Percentiles rank a stretch among this genome's conserved stretches.
phyloP scores from a whole-genome alignment of 768 basidiomycete species.

The Pholiota microspora region DNA sequence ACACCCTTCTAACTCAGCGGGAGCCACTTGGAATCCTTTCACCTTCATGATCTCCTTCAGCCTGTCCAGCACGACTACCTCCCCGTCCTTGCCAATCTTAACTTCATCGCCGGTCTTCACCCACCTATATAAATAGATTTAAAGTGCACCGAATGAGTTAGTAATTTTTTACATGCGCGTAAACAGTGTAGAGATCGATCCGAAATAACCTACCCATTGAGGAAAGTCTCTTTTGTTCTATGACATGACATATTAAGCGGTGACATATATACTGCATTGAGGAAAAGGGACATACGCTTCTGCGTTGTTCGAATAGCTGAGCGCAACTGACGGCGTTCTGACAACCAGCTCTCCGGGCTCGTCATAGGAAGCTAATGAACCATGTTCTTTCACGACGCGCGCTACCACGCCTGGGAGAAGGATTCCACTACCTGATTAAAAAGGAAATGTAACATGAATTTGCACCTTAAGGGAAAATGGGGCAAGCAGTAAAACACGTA shows the following conservation, averaged over 20 bases:
- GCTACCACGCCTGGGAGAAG: slow-evolving; percentile 54
- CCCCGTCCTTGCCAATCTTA: slow-evolving; percentile 47
- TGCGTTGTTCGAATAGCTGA: slow-evolving; percentile 57
- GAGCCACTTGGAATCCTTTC: slow-evolving; percentile 71
- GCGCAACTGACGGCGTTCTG: slow-evolving; percentile 50
- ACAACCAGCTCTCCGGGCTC: slow-evolving; percentile 63
- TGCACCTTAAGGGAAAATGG: not conserved
- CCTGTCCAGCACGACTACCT: slow-evolving; percentile 62
- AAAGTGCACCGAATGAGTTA: too few relatives aligned
- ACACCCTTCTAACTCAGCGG: slow-evolving; percentile 70
- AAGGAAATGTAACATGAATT: not conserved
- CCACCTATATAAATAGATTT: slow-evolving; percentile 43
- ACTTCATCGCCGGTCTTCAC: slow-evolving; percentile 69
- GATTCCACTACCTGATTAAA: slow-evolving; percentile 43
- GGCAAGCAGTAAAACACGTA: slow-evolving; percentile 13
- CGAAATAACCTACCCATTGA: slow-evolving; percentile 47
- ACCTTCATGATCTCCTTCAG: slow-evolving; percentile 62
- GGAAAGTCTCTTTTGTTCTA: slow-evolving; percentile 68
- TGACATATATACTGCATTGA: not conserved
- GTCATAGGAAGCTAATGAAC: slow-evolving; percentile 48
- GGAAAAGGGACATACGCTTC: slow-evolving; percentile 49
- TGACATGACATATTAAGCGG: not conserved
- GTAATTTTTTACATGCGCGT: too few relatives aligned
- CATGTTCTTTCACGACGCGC: slow-evolving; percentile 57
- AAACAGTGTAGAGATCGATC: too few relatives aligned